Conservation (phyloP, 2,329 filamentous ascomycete genomes). For the Cytospora mali region DNA sequence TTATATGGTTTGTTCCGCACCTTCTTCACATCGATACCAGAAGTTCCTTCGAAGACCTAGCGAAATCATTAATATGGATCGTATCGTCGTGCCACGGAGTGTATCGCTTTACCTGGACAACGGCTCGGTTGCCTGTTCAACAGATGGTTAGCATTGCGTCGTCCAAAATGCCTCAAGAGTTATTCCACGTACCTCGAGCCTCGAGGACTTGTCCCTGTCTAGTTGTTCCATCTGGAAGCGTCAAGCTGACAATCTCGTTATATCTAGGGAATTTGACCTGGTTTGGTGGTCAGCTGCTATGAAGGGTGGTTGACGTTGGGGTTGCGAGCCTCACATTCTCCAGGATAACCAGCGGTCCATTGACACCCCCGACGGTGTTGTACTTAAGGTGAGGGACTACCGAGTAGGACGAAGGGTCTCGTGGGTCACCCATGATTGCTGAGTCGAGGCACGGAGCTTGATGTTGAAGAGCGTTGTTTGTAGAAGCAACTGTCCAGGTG, state of each 20-base stretch:
- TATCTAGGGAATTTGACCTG: conserved; percentile 97
- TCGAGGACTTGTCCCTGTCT: conserved; percentile 95
- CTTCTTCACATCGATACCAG: conserved; percentile 99
- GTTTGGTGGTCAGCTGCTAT: conserved; percentile 31
- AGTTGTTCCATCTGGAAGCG: conserved; percentile 91
- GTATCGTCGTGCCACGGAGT: conserved; percentile 14
- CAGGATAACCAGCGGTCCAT: conserved; percentile 95
- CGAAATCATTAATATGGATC: conserved; percentile 36
- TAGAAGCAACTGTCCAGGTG: conserved; percentile 6
- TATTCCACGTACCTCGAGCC: conserved; percentile 73
- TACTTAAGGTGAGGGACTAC: conserved; percentile 73
- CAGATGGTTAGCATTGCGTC: conserved; percentile 11
- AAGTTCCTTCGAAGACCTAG: conserved; percentile 95
- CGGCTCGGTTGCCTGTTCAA: conserved; percentile 77
- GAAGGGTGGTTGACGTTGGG: conserved; percentile 28
- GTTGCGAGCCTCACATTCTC: conserved; percentile 67
- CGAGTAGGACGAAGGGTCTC: conserved; percentile 61
- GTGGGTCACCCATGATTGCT: conserved; percentile 56
- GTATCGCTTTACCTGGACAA: conserved; percentile 75
- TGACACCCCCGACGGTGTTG: conserved; percentile 98
- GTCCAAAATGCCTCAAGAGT: conserved; percentile 24
- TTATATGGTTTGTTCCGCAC: conserved; percentile 49
- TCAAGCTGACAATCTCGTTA: conserved; percentile 97
- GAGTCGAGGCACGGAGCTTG: conserved; percentile 7
- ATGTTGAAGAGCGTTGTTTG: conserved; percentile 1